These are phyloP conservation scores for Lactuca saligna DNA, from an alignment of 129 eudicot genomes.

Conservation along the genomic window DNA sequence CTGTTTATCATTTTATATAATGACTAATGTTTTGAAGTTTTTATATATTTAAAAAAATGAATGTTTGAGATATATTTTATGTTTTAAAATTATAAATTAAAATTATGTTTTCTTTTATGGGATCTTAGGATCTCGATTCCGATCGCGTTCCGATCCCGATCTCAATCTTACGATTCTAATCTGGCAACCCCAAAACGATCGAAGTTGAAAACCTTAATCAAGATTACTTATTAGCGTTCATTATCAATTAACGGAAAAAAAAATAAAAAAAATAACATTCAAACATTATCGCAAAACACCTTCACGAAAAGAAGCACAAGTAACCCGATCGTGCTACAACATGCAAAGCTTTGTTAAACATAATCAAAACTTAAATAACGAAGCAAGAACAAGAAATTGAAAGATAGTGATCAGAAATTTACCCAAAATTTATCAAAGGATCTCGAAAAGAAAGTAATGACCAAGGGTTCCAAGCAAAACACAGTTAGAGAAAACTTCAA, in stretches of 20 bases:
- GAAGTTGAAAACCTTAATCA: too few relatives aligned
- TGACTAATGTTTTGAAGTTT: too few relatives aligned
- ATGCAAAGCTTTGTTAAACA: slow-evolving; percentile 9
- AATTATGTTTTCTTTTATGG: too few relatives aligned
- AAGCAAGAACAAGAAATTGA: neutral
- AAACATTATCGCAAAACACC: neutral
- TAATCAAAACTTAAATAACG: slow-evolving; percentile 1
- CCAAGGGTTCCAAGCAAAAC: neutral
- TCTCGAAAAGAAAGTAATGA: neutral
- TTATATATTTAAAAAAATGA: too few relatives aligned
- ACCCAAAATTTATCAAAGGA: slow-evolving; percentile 8
- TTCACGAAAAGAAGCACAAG: neutral
- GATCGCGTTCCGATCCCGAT: too few relatives aligned
- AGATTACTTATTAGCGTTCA: neutral
- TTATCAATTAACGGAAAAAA: neutral
- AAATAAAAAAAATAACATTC: neutral
- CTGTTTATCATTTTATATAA: too few relatives aligned
- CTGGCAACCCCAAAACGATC: too few relatives aligned
- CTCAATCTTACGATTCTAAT: too few relatives aligned
- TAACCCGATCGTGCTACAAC: slow-evolving; percentile 7
- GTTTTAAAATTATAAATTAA: too few relatives aligned
- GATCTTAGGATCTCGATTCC: too few relatives aligned
- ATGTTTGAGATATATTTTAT: too few relatives aligned
- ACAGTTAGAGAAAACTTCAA: neutral
- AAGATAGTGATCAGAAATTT: slow-evolving; percentile 11